A percentile compares a stretch with the other conserved stretches of the same genome.
Evolutionary conservation across 1,139 yeast species (phyloP).

Genomic region (Citeromyces hawaiiensis): DNA sequence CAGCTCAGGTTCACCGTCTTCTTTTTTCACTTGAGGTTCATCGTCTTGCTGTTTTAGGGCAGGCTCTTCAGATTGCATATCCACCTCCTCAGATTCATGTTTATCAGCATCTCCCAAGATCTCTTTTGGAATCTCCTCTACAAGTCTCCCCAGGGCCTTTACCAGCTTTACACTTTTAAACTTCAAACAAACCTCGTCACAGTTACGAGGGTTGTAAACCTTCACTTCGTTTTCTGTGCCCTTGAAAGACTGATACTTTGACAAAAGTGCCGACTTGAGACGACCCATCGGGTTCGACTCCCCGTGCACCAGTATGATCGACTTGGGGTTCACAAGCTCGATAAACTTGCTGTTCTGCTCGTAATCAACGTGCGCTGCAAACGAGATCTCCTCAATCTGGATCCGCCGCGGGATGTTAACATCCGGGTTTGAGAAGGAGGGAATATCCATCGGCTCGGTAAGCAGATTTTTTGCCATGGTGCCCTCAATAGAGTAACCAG

Average conservation of each 20-base stretch:
- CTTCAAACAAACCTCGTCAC: conserved; percentile 64
- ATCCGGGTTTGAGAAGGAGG: conserved; percentile 70
- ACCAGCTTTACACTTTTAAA: conserved; percentile 82
- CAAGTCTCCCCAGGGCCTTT: conserved; percentile 69
- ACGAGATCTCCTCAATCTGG: conserved; percentile 87
- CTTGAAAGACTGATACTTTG: conserved; percentile 71
- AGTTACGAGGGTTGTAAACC: conserved; percentile 86
- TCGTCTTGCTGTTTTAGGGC: no score
- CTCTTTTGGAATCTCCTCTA: conserved; percentile 29
- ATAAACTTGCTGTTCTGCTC: conserved; percentile 88
- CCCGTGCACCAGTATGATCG: conserved; percentile 90
- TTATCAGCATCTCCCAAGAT: conserved; percentile 11
- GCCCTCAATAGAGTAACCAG: conserved; percentile 98
- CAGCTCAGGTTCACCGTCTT: background rate
- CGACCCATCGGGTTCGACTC: conserved; percentile 98
- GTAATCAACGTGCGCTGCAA: conserved; percentile 98
- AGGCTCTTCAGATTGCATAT: no score
- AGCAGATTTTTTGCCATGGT: conserved; percentile 89
- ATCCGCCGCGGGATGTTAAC: conserved; percentile 76
- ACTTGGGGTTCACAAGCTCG: conserved; percentile 73
- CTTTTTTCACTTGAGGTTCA: background rate
- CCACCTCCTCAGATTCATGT: no score
- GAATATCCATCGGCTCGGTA: conserved; percentile 81
- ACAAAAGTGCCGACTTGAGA: conserved; percentile 78
- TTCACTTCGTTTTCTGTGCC: conserved; percentile 88